Conservation (phyloP, 176 grass and related monocot genomes). For the Carex scoparia region DNA sequence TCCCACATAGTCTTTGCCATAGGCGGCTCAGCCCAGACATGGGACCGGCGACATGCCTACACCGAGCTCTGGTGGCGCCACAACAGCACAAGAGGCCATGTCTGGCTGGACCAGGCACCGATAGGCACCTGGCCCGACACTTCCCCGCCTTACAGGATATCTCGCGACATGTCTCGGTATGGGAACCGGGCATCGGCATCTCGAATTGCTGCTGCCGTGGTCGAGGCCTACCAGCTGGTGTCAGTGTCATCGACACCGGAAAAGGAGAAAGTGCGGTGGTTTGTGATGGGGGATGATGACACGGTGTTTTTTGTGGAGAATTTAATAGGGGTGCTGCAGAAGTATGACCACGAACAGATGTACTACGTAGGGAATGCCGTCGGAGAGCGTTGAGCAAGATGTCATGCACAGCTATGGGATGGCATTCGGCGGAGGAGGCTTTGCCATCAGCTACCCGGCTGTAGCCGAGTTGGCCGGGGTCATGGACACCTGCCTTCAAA, state of each 20-base stretch:
- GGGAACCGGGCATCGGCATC: conserved; percentile 59
- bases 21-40: conserved; percentile 12
- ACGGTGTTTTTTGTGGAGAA: conserved; percentile 95
- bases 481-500: conserved; percentile 73
- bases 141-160: conserved; percentile 68
- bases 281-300: conserved; percentile 98
- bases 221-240: conserved; percentile 47
- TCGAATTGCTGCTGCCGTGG: conserved; percentile 77
- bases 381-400: conserved; percentile 96
- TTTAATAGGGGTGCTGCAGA: conserved; percentile 61
- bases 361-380: conserved; percentile 85
- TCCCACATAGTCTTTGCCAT: conserved; percentile 29
- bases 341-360: conserved; percentile 92
- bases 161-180: conserved; percentile 59
- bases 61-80: conserved; percentile 32
- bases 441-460: conserved; percentile 79
- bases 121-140: conserved; percentile 36
- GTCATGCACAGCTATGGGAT: conserved; percentile 81
- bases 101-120: conserved; percentile 78
- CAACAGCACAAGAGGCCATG: conserved; percentile 55
- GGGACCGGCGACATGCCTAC: conserved; percentile 22
- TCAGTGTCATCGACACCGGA: conserved; percentile 2
- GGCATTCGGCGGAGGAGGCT: conserved; percentile 92
- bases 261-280: conserved; percentile 48
- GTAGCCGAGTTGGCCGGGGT: conserved; percentile 46